Base-by-base conservation (phyloP, 176 grass and related monocot genomes). In the Eragrostis nindensis region DNA sequence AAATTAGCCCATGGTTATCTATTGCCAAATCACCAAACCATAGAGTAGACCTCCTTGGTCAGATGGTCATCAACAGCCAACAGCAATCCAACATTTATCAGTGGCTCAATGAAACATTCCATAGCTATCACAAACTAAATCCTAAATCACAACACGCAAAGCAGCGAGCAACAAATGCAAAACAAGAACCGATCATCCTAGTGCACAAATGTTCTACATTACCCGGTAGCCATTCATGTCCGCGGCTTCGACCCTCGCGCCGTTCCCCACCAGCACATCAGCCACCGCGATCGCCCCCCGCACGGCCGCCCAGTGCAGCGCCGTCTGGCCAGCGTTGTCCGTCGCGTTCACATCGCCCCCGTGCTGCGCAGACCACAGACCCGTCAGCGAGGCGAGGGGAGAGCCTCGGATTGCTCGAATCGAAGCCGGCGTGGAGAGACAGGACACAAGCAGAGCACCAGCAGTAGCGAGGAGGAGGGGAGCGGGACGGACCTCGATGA, bases 271-370 rank as follows among this genome's bases (percentile, higher is more conserved):
- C 79, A 99, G 78, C 73, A 99, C 36, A 12, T 99, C 96, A 6
- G 82, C 84, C 43, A 82, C 88, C 3, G 96, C 45, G 17, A 80
- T 91, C 12, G 92, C 80, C 4, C 92, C 96, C 1, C 90, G 90
- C 15, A 99, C 96, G 4, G 96, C 92, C 53, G 92, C 96, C 96
- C 96, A 98, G 75, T 98, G 96, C 61, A 98, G 80, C 32, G 96
- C 88, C n/a, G 92, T 95, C 88, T 99, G 96, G 62, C 71, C 52
- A 11, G 87, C 73, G 68, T 87, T 82, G 56, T 99, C 92, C 47
- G 64, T 68, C 6, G 86, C 92, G 69, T 99, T 93, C 64, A 95
- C 90, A 54, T 93, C 88, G 12, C 86, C 96, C 17, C 90, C 96
- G 55, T 91, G 91, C 96, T 99, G 77, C 36, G 14, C 26, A 74